Evolutionary conservation across 495 filamentous ascomycete genomes (phyloP).

Genomic region (Hyaloscypha variabilis): DNA sequence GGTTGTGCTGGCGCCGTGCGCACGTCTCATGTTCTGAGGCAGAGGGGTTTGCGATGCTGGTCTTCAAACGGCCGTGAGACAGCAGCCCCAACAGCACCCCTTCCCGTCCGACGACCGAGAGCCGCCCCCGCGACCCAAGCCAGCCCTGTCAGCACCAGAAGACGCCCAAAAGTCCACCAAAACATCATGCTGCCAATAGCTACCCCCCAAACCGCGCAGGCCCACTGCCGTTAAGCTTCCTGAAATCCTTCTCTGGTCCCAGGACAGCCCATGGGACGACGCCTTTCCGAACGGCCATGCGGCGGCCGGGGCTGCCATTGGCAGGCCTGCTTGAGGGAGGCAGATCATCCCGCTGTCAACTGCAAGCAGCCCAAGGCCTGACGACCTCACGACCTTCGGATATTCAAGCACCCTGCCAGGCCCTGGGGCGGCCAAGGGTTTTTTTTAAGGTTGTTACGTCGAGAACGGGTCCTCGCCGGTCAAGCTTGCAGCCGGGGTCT

Average conservation of each 20-base stretch:
- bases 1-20: conserved; percentile 4
- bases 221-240: conserved; percentile 13
- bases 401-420: conserved; percentile 13
- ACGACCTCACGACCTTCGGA: conserved; percentile 19
- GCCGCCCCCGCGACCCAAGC: neutral
- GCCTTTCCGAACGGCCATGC: neutral
- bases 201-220: neutral
- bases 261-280: neutral
- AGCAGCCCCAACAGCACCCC: no score
- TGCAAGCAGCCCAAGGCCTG: conserved; percentile 11
- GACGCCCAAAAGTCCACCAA: neutral
- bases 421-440: conserved; percentile 14
- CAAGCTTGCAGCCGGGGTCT: conserved; percentile 26
- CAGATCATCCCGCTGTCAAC: conserved; percentile 17
- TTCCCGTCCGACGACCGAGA: conserved; percentile 14
- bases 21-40: conserved; percentile 14
- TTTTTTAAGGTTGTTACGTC: conserved; percentile 18
- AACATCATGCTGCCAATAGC: conserved; percentile 11
- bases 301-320: conserved; percentile 4
- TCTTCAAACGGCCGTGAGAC: conserved; percentile 23
- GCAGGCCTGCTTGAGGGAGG: conserved; percentile 1
- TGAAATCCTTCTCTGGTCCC: neutral
- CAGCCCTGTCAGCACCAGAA: neutral
- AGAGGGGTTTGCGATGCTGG: conserved; percentile 9
- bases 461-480: conserved; percentile 18